These are phyloP conservation scores for Eucalyptus camaldulensis DNA, from an alignment of 345 rosid genomes.

Conservation along the genomic window DNA sequence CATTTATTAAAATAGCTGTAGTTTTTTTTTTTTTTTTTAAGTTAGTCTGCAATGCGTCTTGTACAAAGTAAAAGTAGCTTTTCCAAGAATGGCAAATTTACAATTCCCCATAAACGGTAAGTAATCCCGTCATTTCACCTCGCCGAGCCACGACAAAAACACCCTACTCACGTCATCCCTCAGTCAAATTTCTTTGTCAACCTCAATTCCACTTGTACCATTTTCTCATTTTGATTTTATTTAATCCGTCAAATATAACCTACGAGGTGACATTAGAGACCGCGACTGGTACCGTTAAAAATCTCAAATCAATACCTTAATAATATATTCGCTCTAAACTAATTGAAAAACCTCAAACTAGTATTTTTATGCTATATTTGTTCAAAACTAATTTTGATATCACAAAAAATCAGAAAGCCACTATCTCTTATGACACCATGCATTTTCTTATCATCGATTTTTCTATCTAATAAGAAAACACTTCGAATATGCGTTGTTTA, in stretches of 20 bases:
- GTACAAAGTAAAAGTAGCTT: neutral
- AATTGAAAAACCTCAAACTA: too few species aligned
- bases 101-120: neutral
- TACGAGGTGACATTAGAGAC: neutral
- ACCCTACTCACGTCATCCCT: too few species aligned
- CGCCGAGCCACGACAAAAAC: too few species aligned
- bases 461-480: fast-evolving
- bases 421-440: fast-evolving
- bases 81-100: neutral
- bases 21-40: too few species aligned
- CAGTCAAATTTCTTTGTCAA: too few species aligned
- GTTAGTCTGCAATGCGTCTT: neutral
- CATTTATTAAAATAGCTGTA: neutral
- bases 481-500: fast-evolving
- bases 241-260: neutral
- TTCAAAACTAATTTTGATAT: neutral
- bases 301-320: neutral
- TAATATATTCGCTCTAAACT: neutral
- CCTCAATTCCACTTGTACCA: neutral
- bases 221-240: neutral
- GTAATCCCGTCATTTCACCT: neutral
- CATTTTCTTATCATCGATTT: fast-evolving
- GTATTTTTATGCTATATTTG: neutral
- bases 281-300: neutral
- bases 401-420: neutral